Conservation (phyloP, 1,139 yeast species). For the Groenewaldozyma auringiensis region DNA sequence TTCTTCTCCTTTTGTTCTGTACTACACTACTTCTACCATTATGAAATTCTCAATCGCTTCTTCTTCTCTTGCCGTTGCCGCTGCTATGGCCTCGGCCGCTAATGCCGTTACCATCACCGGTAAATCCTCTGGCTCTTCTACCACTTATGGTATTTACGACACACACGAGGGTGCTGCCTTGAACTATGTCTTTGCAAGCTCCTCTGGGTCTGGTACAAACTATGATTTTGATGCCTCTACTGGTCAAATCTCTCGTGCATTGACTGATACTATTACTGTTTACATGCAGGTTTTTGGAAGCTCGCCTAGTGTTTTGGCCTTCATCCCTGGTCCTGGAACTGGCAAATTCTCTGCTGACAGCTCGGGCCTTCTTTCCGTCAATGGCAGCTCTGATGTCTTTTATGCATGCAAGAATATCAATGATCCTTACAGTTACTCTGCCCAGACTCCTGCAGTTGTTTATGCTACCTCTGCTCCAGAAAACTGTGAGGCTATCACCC, state of each 20-base stretch:
- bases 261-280: slow-evolving; percentile 1
- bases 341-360: slow-evolving; percentile 15
- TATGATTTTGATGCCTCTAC: slow-evolving; percentile 9
- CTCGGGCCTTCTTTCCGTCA: slow-evolving; percentile 27
- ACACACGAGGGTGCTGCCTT: slow-evolving; percentile 53
- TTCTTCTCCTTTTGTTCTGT: background rate
- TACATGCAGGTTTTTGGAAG: background rate
- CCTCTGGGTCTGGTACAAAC: slow-evolving; percentile 12
- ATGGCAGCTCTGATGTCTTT: slow-evolving; percentile 33
- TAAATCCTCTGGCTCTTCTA: background rate
- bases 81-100: slow-evolving; percentile 2
- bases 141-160: slow-evolving; percentile 29
- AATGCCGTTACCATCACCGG: background rate
- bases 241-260: slow-evolving; percentile 8
- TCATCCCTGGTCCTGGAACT: slow-evolving; percentile 7
- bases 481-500: slow-evolving; percentile 8
- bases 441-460: background rate
- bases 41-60: background rate
- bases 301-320: slow-evolving; percentile 2
- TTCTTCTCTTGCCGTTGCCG: background rate
- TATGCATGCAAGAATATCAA: slow-evolving; percentile 38
- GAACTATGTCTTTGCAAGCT: slow-evolving; percentile 38
- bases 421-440: slow-evolving; percentile 42
- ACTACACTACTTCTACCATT: background rate
- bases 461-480: slow-evolving; percentile 1